Evolutionary conservation across 139 green algal genomes (phyloP), one percentile per base, ranked within the genome.

Genomic region (Chlorella sp.): DNA sequence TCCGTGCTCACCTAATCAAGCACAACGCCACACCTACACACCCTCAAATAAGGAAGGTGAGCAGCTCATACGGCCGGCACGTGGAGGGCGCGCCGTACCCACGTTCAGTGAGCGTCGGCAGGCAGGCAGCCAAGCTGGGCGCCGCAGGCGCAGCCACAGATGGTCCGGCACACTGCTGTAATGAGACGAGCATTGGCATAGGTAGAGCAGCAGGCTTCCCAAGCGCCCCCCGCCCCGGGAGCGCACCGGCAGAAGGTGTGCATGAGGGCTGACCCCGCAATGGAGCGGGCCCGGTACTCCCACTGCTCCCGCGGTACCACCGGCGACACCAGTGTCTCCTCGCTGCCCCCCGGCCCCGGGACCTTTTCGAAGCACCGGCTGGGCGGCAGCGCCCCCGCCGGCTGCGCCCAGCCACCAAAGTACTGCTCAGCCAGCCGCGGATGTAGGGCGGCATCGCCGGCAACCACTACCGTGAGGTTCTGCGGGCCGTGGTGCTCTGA

Each of bases 391-490:
- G 21, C 28, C 37, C 66, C 77, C 36, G 30, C 83, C 32, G 16
- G 32, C 34, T 84, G 90, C 34, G 24, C 61, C 71, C 69, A 87
- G 79, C 87, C 81, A 0, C 76, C 83, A 88, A 88, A 88, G 64
- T 88, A 88, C 1, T 28, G 71, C 71, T 83, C 85, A 1, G 85
- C 85, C 32, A 89, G 85, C 30, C 71, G 71, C 19, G 53, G 39
- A 93, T 85, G 81, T 91, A 28, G 0, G 86, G 82, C 0, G 91
- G 83, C 39, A 60, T 96, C 94, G 21, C 96, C 96, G 0, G 96
- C 96, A 1, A 98, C 88, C 37, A 94, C 92, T 48, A 97, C 91
- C 18, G 93, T 96, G 28, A 97, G 86, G 69, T 86, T 91, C 5
- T 18, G 18, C 0, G 96, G 96, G 22, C 92, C 93, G 88, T 98